Evolutionary conservation across 2,329 filamentous ascomycete species (phyloP), one percentile per base, ranked within the genome.

Genomic region (Aspergillus ustus): DNA sequence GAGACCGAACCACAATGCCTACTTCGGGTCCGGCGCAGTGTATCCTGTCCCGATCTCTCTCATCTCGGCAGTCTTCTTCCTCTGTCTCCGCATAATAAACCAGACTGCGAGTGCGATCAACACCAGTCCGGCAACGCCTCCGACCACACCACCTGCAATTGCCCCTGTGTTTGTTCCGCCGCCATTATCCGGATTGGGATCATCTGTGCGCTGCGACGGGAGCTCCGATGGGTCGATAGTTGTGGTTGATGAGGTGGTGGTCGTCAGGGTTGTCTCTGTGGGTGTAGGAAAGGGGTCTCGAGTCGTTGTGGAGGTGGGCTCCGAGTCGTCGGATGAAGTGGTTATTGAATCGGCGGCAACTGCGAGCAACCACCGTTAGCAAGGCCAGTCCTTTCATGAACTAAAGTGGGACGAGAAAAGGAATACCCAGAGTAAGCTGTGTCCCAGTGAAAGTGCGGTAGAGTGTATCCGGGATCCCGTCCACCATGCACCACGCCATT

Each of bases 21-120:
- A 55, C 17, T 75, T 84, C 52, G 80, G 88, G 25, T 84, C 83
- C 0, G 57, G 57, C 13, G 57, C 31, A 28, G 29, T 45, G 44
- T 60, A 60, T 0, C 43, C 45, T 11, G 31, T 22, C 25, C 57
- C 57, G 20, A 60, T 54, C 22, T 60, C 57, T 17, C 57, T 54
- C 57, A 60, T 13, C 13, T 54, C 44, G 13, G 51, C 9, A 6
- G 49, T 54, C 44, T 54, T 54, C 34, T 55, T 40, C 44, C 19
- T 19, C 13, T 55, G 52, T 20, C 52, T 34, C 40, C 44, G 28
- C 51, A 48, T 31, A 6, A 55, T n/a, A 2, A 34, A 44, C 44
- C 51, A 60, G 1, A 51, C 22, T 8, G 45, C 44, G 4, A 37
- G 44, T n/a, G 43, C 22, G 28, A 54, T 49, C 43, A 50, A 31